Evolutionary conservation across 768 basidiomycete species (phyloP), one percentile per base, ranked within the genome.

Genomic region (Kwoniella sp.): DNA sequence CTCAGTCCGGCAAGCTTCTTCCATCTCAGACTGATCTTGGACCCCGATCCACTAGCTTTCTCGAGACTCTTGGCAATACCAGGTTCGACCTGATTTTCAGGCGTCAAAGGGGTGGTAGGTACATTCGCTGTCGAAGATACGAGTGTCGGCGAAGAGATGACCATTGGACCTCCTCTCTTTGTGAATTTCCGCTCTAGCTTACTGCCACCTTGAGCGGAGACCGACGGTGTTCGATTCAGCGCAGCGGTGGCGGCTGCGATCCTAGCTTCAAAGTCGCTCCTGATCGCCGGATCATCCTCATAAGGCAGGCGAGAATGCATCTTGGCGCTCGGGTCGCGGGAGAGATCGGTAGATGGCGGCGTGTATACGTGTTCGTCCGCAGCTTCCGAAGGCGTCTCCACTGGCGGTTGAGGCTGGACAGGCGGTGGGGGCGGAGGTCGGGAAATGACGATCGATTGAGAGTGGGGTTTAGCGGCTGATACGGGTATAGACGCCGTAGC

Each of bases 241-340:
- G 69, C 72, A 11, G 73, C 72, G 2, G 76, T 78, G 8, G 76
- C 76, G 11, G 69, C 70, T 4, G 76, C 76, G 26, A 78, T 69
- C 30, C 76, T 56, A 45, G 70, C 69, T 41, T 78, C 72, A 45
- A 73, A 78, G 52, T 78, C 76, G 54, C 66, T 34, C 20, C 69
- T 45, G 15, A 73, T 58, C 9, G 61, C 74, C 26, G 71, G 71
- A 67, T 72, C 68, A 28, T 66, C 48, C 20, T 67, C 70, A 25
- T 55, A 66, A 23, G 70, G 55, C 28, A 57, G 2, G 4, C 55
- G 68, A 15, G 31, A 30, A 41, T 38, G 25, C 30, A 56, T 47
- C n/a, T 51, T 23, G 2, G 45, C 31, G 22, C 57, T 58, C 13
- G 57, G 25, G 4, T 68, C 47, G 17, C 63, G 63, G n/a, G 45